These are phyloP conservation scores for Mucor irregularis DNA, from an alignment of 371 early-diverging fungal genomes.

Conservation along the genomic window DNA sequence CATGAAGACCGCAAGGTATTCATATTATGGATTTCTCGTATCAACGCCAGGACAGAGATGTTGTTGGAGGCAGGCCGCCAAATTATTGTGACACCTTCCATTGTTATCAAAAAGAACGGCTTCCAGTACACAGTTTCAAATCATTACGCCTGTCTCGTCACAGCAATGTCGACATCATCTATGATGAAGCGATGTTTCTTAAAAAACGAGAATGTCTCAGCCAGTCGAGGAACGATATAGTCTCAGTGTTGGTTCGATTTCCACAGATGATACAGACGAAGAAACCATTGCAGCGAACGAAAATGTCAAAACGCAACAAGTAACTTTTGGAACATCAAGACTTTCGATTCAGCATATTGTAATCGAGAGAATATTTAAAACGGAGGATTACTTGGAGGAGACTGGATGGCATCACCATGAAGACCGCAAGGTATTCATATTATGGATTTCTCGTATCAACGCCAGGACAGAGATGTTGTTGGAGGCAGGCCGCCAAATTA, in stretches of 20 bases:
- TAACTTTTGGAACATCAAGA: conserved; percentile 11
- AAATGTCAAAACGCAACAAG: neutral
- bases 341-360: conserved; percentile 17
- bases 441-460: conserved; percentile 39
- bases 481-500: neutral
- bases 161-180: conserved; percentile 6
- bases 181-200: conserved; percentile 7
- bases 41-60: conserved; percentile 22
- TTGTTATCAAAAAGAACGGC: conserved; percentile 35
- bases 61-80: neutral
- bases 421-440: conserved; percentile 15
- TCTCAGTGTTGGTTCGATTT: too few relatives aligned
- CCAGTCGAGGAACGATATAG: neutral
- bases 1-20: conserved; percentile 13
- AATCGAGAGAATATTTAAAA: conserved; percentile 11
- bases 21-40: conserved; percentile 36
- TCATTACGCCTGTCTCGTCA: conserved; percentile 34
- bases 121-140: conserved; percentile 26
- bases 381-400: neutral
- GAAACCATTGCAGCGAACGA: neutral
- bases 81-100: conserved; percentile 10
- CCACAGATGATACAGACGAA: neutral
- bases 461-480: conserved; percentile 9
- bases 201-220: neutral
- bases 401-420: conserved; percentile 5